These are phyloP conservation scores for Hericium rajendrae DNA, from an alignment of 768 basidiomycete genomes.

Conservation along the genomic window DNA sequence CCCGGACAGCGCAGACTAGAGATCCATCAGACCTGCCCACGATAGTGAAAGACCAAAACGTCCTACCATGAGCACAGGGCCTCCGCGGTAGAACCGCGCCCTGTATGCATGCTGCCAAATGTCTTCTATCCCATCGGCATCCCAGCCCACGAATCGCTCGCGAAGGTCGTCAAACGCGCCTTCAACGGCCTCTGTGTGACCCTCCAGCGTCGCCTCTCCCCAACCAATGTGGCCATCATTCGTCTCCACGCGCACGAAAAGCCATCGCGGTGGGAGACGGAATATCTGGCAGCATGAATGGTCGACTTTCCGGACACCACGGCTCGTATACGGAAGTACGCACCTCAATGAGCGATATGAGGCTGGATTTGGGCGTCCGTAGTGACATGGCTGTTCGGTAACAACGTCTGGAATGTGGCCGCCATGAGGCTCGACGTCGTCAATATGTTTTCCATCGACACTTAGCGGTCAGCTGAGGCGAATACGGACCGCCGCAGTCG, in stretches of 20 bases:
- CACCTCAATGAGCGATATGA: neutral
- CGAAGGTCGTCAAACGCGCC: constrained; percentile 54
- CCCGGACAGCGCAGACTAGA: constrained; percentile 43
- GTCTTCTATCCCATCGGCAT: constrained; percentile 60
- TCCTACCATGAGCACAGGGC: constrained; percentile 56
- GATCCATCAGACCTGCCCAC: neutral
- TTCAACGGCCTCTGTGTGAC: constrained; percentile 66
- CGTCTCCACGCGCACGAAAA: constrained; percentile 65
- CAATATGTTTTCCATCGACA: no score
- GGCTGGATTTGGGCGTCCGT: neutral
- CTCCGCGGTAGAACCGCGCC: constrained; percentile 65
- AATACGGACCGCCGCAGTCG: neutral
- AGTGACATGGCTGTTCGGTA: neutral
- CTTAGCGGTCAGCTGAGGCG: neutral
- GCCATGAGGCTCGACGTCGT: no score
- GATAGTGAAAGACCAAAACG: neutral
- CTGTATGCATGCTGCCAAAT: constrained; percentile 62
- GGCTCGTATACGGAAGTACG: neutral
- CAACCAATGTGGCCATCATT: constrained; percentile 56
- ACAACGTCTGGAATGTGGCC: no score
- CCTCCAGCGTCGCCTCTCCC: constrained; percentile 68
- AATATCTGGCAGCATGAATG: constrained; percentile 32
- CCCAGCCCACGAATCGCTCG: constrained; percentile 48
- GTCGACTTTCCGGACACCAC: no score
- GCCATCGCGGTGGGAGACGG: constrained; percentile 63